Evolutionary conservation across 2,329 filamentous ascomycete species (phyloP), one percentile per base, ranked within the genome.

Genomic region (Alternaria triticimaculans): DNA sequence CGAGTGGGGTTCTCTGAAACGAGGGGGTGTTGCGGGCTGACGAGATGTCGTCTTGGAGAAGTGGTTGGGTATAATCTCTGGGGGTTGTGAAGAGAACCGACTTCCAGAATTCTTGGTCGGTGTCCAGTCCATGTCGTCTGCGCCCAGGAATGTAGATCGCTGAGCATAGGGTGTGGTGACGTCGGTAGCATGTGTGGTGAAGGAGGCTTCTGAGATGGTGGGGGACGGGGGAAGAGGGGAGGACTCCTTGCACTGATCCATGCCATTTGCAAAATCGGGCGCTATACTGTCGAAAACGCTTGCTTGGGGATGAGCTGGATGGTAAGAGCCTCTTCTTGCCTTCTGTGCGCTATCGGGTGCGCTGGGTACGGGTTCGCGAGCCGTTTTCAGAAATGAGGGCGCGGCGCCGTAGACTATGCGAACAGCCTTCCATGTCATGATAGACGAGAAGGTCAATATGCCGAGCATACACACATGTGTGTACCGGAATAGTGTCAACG

Each of bases 51-150:
- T 58, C 33, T 49, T 59, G 54, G 54, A 44, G 21, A 54, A 72
- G 15, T 71, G 67, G 20, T 69, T 67, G n/a, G 75, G 70, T 11
- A 74, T 43, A 41, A 76, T 44, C 60, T 28, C 70, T 56, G 28
- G 72, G 60, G 11, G 57, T 10, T 67, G 28, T 2, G n/a, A 85
- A 84, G 59, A 82, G 81, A 78, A 78, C 43, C 67, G 67, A 11
- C 65, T 62, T 15, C 58, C 55, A 6, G 49, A 21, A 46, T 0
- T 30, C 49, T 53, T 63, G 11, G 88, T 88, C 1, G 90, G 89
- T 3, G 89, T 87, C 88, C 91, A 93, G 72, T 94, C 92, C 92
- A 94, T 94, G 59, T 86, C 86, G 43, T 90, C 87, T 1, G 81
- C 82, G 18, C 67, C 64, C 20, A 67, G 60, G 25, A 66, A 66